Conservation (phyloP, 2,329 filamentous ascomycete species). For the Sporothrix mexicana region DNA sequence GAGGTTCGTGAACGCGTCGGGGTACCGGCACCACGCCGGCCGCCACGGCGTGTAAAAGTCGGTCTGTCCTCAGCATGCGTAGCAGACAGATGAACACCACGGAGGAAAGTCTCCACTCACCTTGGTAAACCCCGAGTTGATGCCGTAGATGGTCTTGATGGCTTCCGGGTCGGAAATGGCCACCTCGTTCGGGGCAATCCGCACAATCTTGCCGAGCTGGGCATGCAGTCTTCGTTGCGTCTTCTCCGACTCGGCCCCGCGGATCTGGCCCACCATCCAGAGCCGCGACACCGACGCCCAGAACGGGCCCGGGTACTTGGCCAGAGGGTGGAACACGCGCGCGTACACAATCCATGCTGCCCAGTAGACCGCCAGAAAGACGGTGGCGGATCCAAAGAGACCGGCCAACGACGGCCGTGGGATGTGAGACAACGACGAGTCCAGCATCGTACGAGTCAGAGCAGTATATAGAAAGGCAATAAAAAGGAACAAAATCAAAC, state of each 20-base stretch:
- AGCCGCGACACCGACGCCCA: slow-evolving; percentile 13
- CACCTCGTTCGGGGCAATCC: slow-evolving; percentile 15
- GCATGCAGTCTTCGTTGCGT: neutral
- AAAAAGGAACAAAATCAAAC: neutral
- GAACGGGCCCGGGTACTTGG: slow-evolving; percentile 4
- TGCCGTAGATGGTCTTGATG: slow-evolving; percentile 16
- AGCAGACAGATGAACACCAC: neutral
- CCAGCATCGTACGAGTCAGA: neutral
- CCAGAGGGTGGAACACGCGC: slow-evolving; percentile 7
- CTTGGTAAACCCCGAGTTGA: slow-evolving; percentile 14
- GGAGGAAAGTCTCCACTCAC: neutral
- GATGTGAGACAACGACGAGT: neutral
- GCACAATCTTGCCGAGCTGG: neutral
- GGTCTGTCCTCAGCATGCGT: neutral
- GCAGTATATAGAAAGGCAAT: neutral
- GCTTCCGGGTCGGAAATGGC: slow-evolving; percentile 5
- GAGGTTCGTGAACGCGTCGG: neutral
- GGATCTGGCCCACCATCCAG: slow-evolving; percentile 9
- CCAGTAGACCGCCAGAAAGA: neutral
- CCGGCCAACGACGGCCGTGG: neutral
- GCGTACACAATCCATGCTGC: neutral
- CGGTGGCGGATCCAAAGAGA: neutral
- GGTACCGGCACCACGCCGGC: slow-evolving; percentile 12
- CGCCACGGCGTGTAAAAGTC: slow-evolving; percentile 16
- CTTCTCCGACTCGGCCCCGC: neutral